Evolutionary conservation across 2,329 filamentous ascomycete species (phyloP).

Genomic region (Claviceps sp.): DNA sequence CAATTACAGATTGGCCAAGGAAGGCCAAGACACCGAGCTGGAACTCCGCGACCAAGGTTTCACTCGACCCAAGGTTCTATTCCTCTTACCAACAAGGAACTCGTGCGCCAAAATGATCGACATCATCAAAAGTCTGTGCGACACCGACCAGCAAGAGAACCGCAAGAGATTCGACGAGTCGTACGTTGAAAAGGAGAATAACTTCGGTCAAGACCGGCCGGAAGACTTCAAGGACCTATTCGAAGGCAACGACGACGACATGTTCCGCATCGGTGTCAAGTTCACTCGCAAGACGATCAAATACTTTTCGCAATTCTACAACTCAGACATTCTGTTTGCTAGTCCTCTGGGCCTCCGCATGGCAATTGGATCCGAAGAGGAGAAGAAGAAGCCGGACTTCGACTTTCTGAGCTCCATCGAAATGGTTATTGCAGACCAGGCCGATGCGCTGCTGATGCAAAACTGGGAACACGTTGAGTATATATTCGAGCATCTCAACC

Average conservation of each 20-base stretch:
- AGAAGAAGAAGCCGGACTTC: slow-evolving; percentile 50
- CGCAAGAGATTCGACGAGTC: slow-evolving; percentile 80
- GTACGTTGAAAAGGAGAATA: slow-evolving; percentile 53
- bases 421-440: slow-evolving; percentile 78
- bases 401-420: slow-evolving; percentile 95
- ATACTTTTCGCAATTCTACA: slow-evolving; percentile 91
- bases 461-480: slow-evolving; percentile 96
- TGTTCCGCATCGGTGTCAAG: slow-evolving; percentile 91
- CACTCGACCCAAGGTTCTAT: slow-evolving; percentile 82
- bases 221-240: slow-evolving; percentile 84
- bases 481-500: slow-evolving; percentile 82
- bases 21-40: slow-evolving; percentile 47
- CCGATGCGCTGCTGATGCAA: slow-evolving; percentile 89
- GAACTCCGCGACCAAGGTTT: slow-evolving; percentile 90
- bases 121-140: slow-evolving; percentile 59
- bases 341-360: slow-evolving; percentile 82
- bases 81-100: slow-evolving; percentile 79
- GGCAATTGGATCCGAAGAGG: slow-evolving; percentile 69
- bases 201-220: slow-evolving; percentile 60
- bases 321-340: slow-evolving; percentile 85
- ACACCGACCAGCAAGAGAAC: slow-evolving; percentile 88
- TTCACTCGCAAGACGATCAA: slow-evolving; percentile 94
- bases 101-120: slow-evolving; percentile 70
- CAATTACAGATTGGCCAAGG: slow-evolving; percentile 62
- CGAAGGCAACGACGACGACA: slow-evolving; percentile 90